Percentiles rank a stretch among this genome's conserved stretches.
These are phyloP conservation scores for Bocquillonia castaneifolia DNA, from an alignment of 441 rosid species.

Conservation along the genomic window DNA sequence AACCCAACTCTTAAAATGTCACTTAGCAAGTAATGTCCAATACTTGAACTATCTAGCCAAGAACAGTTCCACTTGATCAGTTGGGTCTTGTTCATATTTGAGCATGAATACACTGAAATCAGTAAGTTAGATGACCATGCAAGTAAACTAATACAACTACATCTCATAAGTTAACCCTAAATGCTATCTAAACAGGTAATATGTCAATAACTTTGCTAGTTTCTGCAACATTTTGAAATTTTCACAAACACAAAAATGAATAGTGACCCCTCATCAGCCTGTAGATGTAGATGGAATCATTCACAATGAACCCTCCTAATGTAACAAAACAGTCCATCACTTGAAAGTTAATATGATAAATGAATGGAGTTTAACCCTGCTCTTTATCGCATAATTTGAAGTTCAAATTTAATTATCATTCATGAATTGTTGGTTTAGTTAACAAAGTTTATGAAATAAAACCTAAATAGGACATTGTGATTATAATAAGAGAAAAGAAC, in stretches of 20 bases:
- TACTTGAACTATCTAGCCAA: background rate
- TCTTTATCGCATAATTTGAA: background rate
- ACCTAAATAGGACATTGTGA: background rate
- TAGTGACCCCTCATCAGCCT: background rate
- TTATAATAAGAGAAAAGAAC: constrained; percentile 2
- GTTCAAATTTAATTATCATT: background rate
- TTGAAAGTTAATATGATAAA: too few relatives aligned
- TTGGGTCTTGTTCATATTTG: background rate
- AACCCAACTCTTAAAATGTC: background rate
- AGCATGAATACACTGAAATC: background rate
- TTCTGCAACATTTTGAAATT: background rate
- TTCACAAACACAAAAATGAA: background rate
- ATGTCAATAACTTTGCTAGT: background rate
- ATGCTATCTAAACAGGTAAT: background rate
- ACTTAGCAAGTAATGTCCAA: background rate
- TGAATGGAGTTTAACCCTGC: too few relatives aligned
- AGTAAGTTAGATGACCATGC: background rate
- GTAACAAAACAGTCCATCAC: background rate
- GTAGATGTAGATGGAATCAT: background rate
- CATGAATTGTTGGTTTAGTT: too few relatives aligned
- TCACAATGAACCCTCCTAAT: background rate
- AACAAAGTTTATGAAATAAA: background rate
- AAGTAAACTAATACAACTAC: background rate
- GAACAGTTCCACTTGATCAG: background rate
- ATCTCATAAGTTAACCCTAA: background rate